phyloP scores from a whole-genome alignment of 306 rosid species.

The Cicer yamashitae region DNA sequence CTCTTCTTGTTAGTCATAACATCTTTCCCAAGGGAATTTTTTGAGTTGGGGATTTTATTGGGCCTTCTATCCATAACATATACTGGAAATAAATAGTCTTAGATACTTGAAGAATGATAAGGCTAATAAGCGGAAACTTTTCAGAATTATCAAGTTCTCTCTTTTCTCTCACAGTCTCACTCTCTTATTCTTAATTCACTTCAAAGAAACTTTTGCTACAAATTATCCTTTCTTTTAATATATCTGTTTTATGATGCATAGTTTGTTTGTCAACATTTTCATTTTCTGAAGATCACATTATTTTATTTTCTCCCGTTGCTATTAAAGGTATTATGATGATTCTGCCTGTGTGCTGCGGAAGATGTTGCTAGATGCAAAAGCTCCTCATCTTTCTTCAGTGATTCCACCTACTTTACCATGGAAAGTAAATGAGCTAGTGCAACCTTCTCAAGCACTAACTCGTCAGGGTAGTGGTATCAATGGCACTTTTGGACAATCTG shows the following conservation, averaged over 20 bases:
- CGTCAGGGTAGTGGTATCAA: slow-evolving; percentile 95
- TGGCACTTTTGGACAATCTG: slow-evolving; percentile 87
- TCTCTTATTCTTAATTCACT: neutral
- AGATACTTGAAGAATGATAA: slow-evolving; percentile 12
- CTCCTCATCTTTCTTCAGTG: slow-evolving; percentile 92
- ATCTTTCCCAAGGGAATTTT: slow-evolving; percentile 25
- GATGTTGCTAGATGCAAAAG: slow-evolving; percentile 94
- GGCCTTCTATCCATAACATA: slow-evolving; percentile 27
- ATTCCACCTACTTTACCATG: slow-evolving; percentile 96
- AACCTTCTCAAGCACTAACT: slow-evolving; percentile 75
- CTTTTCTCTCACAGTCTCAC: neutral
- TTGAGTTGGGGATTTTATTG: slow-evolving; percentile 12
- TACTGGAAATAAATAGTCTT: neutral
- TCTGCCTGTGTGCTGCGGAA: slow-evolving; percentile 96
- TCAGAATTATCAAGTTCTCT: slow-evolving; percentile 12
- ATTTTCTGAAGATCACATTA: slow-evolving; percentile 35
- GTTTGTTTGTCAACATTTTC: slow-evolving; percentile 20
- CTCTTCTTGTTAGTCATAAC: slow-evolving; percentile 27
- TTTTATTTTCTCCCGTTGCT: slow-evolving; percentile 35
- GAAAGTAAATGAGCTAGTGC: slow-evolving; percentile 79
- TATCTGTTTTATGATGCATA: slow-evolving; percentile 13
- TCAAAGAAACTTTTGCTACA: slow-evolving; percentile 5
- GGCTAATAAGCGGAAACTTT: slow-evolving; percentile 1
- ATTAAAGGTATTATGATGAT: slow-evolving; percentile 90
- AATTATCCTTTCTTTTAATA: slow-evolving; percentile 19